Base-by-base conservation (phyloP, 1,284 basidiomycete species). In the Fereydounia khargensis region DNA sequence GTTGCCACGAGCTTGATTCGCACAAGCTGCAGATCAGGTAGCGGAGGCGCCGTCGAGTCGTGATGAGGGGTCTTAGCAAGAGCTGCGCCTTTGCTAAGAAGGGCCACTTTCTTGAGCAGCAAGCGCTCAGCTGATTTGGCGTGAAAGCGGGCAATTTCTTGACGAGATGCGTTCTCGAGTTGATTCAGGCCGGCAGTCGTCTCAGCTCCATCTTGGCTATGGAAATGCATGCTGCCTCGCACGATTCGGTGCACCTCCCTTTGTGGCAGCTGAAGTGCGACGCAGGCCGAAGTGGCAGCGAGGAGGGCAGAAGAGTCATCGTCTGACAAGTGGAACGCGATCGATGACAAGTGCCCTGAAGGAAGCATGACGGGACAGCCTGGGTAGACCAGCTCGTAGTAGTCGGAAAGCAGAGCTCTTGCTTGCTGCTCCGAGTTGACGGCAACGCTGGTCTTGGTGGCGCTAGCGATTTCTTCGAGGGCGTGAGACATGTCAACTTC, bases 331-430 rank as follows among this genome's bases (percentile, higher is more conserved):
- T 65, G 62, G 40, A 70, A 70, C 8, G 67, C 65, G 13, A 68
- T 38, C 24, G 67, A 68, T 13, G 67, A 67, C 6, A 70, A 59
- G 25, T 62, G 64, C 9, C 52, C 62, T 3, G 67, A 63, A 3
- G 65, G 59, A 23, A 65, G 39, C 45, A 70, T 56, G 25, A 70
- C 65, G 8, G 67, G 65, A 19, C 58, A 59, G 3, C 57, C 55
- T 2, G 67, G 62, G 30, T 70, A 70, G 20, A 70, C 67, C 18
- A 60, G 54, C 55, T 70, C 59, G 42, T 63, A 70, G 33, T 55
- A 70, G 55, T 58, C 57, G 7, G 52, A 41, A 5, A 67, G 46
- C 28, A 64, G 35, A 8, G 51, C 48, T 18, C 60, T 49, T 9
- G 60, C 47, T 35, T 64, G 60, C 40, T 59, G 60, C 24, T 64